Evolutionary conservation across 768 basidiomycete species (phyloP), one percentile per base, ranked within the genome.

Genomic region (Mycena pura): DNA sequence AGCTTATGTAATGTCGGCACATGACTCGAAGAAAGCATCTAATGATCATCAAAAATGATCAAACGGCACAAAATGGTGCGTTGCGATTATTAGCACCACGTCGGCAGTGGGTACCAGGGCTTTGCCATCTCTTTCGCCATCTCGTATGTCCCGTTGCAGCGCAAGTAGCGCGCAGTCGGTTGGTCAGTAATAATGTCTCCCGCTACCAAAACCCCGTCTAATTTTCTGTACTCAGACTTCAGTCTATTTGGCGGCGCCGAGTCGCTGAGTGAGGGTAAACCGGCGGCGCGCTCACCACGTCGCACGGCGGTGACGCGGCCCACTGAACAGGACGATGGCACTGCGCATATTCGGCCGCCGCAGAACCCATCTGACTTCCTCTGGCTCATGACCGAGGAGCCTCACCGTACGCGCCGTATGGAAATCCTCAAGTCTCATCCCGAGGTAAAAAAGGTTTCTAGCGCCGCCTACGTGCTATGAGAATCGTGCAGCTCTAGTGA

Each of bases 371-470:
- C 80, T 0, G 96, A 99, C 67, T 99, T 97, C 69, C 81, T 98
- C 28, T 99, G 97, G 97, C 71, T 96, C 43, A 92, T 98, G 89
- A 97, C 94, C 0, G 97, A 99, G 76, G 97, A 99, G 71, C 97
- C 97, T 3, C 97, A 99, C 75, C 86, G 96, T 48, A 87, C 88
- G 15, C 80, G 97, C 54, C 80, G 97, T 58, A 88, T 86, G 78
- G 90, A 86, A 7, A 98, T 99, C 62, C 84, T 99, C 81, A 96
- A 96, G 69, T 90, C 92, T 0, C 95, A 99, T 70, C 97, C 97
- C 0, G 89, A 97, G 82, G 93, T 92, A 61, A 53, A 82, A 74
- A 15, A 34, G 4, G 39, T 57, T 8, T 40, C 40, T 45, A 59
- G 17, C n/a, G n/a, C n/a, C n/a, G n/a, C n/a, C n/a, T n/a, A n/a